Evolutionary conservation across 768 basidiomycete genomes (phyloP).

Genomic region (Boletellus sp.): DNA sequence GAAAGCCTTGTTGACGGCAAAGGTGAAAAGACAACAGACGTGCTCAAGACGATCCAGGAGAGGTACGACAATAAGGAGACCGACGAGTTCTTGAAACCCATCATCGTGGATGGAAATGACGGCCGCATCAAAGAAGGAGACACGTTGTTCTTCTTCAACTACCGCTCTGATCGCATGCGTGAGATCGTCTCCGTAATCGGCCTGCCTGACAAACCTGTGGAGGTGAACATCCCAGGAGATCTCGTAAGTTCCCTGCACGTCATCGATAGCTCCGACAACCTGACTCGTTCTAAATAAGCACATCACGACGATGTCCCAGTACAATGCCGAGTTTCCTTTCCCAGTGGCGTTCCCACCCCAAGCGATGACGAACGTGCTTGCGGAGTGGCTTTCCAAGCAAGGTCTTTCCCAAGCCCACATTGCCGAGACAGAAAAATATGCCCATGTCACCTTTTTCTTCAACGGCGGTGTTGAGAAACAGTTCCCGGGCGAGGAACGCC

Average conservation of each 20-base stretch:
- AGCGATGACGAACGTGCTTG: slow-evolving; percentile 89
- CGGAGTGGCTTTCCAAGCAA: slow-evolving; percentile 82
- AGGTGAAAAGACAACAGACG: slow-evolving; percentile 52
- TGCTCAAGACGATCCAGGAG: slow-evolving; percentile 63
- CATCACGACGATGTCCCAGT: slow-evolving; percentile 92
- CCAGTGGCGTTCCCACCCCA: slow-evolving; percentile 88
- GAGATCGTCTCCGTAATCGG: slow-evolving; percentile 85
- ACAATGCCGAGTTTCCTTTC: slow-evolving; percentile 91
- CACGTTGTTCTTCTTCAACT: slow-evolving; percentile 96
- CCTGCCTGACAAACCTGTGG: slow-evolving; percentile 77
- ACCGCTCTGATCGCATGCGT: slow-evolving; percentile 94
- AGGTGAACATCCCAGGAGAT: slow-evolving; percentile 74
- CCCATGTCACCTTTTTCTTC: slow-evolving; percentile 98
- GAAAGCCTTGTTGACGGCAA: slow-evolving; percentile 77
- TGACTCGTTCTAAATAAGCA: slow-evolving; percentile 38
- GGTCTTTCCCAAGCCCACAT: slow-evolving; percentile 85
- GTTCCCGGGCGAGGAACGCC: slow-evolving; percentile 75
- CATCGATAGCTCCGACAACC: neutral
- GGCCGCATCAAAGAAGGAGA: slow-evolving; percentile 84
- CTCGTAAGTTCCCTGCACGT: slow-evolving; percentile 49
- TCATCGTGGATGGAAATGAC: slow-evolving; percentile 77
- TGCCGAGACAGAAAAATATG: slow-evolving; percentile 98
- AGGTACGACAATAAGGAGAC: slow-evolving; percentile 84
- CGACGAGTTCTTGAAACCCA: slow-evolving; percentile 95
- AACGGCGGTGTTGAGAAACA: slow-evolving; percentile 95